Evolutionary conservation across 2,329 filamentous ascomycete species (phyloP), one percentile per base, ranked within the genome.

Genomic region (Onygenales sp.): DNA sequence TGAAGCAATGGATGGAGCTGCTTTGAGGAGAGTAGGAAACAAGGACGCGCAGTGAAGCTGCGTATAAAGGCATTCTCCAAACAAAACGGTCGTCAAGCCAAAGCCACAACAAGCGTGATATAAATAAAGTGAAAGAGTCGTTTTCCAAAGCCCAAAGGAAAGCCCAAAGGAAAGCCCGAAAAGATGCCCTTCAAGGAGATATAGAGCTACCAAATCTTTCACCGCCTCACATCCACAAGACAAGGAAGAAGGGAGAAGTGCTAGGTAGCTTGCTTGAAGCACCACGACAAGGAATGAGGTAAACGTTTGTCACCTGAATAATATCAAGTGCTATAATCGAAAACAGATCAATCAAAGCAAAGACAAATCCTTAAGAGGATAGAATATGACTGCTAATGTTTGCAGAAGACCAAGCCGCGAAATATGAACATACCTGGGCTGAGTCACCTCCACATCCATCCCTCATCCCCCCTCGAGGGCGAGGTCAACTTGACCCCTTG

Each of bases 1-100:
- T 43, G 41, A 43, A 39, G 35, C 27, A 3, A 7, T 41, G 14
- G 46, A 36, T 13, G 35, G 38, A n/a, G 13, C 35, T 21, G 17
- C 9, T 8, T 11, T 32, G 33, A 32, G 36, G 46, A 31, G 21
- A n/a, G 21, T 14, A 14, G 33, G 17, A 49, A 11, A 32, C 46
- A 49, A 49, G 36, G 17, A 9, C 3, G 13, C 11, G 27, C 35
- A 39, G 46, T 49, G 46, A 49, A 11, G 7, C 14, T n/a, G 14
- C 31, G 46, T 49, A 32, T 49, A 39, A 49, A 49, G 46, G 36
- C 17, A 49, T 49, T 49, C 46, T 49, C 46, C 17, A 39, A 39
- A 36, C 35, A 49, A 39, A 39, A 39, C 13, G n/a, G 13, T 39
- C 27, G 11, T n/a, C 17, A 41, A 27, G 21, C 46, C 27, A 41